Evolutionary conservation across 306 rosid species (phyloP).

Genomic region (Vigna unguiculata): DNA sequence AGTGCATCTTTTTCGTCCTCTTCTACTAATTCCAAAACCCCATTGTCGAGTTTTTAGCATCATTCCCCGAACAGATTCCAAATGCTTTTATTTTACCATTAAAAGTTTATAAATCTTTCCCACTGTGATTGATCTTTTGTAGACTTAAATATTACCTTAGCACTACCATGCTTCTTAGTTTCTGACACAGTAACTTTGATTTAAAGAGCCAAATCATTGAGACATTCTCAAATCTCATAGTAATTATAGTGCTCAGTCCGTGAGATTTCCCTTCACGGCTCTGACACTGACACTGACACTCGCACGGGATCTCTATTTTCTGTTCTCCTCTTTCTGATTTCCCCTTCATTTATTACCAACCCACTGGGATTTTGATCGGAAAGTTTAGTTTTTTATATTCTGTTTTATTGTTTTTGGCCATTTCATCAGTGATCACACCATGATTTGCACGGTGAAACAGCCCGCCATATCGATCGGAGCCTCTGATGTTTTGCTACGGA

Average conservation of each 20-base stretch:
- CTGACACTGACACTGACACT: conserved; percentile 33
- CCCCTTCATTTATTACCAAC: conserved; percentile 10
- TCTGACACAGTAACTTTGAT: neutral
- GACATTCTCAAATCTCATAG: conserved; percentile 8
- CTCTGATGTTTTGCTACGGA: conserved; percentile 35
- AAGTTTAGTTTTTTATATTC: conserved; percentile 39
- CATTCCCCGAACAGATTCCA: neutral
- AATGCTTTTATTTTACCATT: neutral
- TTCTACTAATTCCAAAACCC: neutral
- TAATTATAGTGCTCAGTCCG: conserved; percentile 26
- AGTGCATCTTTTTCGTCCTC: neutral
- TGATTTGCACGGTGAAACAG: conserved; percentile 50
- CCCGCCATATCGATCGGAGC: conserved; percentile 34
- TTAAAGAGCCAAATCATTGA: neutral
- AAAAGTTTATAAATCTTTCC: too few species aligned
- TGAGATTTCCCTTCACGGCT: conserved; percentile 39
- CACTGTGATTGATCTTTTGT: neutral
- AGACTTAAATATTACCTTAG: neutral
- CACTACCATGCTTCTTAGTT: neutral
- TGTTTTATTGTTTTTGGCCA: neutral
- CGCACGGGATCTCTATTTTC: conserved; percentile 17
- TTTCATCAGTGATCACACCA: conserved; percentile 28
- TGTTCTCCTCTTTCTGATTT: too few species aligned
- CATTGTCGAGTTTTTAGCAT: neutral
- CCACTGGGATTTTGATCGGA: conserved; percentile 21